Percentiles rank a stretch among this genome's conserved stretches.
These are phyloP conservation scores for Trichoderma reesei DNA, from an alignment of 495 filamentous ascomycete species.

Conservation along the genomic window DNA sequence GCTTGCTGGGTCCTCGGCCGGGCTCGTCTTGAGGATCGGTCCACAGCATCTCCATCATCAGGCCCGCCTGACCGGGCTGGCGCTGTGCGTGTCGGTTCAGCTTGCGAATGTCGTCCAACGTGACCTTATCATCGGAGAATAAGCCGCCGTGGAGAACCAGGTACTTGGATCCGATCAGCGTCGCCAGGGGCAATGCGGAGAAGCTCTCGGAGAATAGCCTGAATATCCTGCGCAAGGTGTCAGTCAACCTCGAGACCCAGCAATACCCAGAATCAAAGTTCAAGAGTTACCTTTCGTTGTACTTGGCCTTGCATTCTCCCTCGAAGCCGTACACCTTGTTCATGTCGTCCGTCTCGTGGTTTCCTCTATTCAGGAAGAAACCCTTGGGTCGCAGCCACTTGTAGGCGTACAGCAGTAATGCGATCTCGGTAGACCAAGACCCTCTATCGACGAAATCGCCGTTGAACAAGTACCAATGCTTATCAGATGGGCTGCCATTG, in stretches of 20 bases:
- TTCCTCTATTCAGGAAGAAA: constrained; percentile 96
- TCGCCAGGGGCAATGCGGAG: constrained; percentile 86
- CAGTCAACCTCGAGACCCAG: background rate
- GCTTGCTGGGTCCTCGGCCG: constrained; percentile 88
- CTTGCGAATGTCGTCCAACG: constrained; percentile 86
- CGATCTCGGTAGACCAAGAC: constrained; percentile 95
- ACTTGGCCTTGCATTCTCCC: constrained; percentile 96
- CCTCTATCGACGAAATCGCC: constrained; percentile 98
- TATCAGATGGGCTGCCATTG: constrained; percentile 73
- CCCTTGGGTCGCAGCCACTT: constrained; percentile 84
- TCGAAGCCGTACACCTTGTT: constrained; percentile 98
- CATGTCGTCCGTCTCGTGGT: constrained; percentile 99
- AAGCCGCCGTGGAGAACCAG: constrained; percentile 91
- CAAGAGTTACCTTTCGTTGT: constrained; percentile 60
- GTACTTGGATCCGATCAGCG: constrained; percentile 83
- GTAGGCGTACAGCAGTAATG: constrained; percentile 86
- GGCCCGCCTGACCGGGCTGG: constrained; percentile 86
- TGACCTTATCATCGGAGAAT: constrained; percentile 93
- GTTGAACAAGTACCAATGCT: constrained; percentile 94
- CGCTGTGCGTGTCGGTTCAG: constrained; percentile 84
- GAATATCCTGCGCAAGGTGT: constrained; percentile 47
- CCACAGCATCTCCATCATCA: constrained; percentile 99
- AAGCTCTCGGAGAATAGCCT: constrained; percentile 98
- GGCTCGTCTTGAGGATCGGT: constrained; percentile 84
- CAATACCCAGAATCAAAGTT: constrained; percentile 12